phyloP scores from a whole-genome alignment of 257 asterid species.

The Solanum tarijense region DNA sequence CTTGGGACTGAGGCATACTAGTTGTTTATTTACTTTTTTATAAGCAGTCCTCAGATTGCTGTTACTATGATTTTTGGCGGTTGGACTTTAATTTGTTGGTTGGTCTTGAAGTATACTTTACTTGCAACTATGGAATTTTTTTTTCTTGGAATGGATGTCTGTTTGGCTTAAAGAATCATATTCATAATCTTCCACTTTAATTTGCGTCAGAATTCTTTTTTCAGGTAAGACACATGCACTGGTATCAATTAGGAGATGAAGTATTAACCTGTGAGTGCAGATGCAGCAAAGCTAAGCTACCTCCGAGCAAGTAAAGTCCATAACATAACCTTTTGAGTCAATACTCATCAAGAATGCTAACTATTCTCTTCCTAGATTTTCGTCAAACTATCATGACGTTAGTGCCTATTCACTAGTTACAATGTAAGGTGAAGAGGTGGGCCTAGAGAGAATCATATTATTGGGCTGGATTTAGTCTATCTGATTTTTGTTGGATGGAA shows the following conservation, averaged over 20 bases:
- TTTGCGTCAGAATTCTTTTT: slow-evolving; percentile 2
- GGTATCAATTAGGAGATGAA: slow-evolving; percentile 77
- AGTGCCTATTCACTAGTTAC: neutral
- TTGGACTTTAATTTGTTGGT: neutral
- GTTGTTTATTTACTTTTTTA: neutral
- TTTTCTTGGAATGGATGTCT: neutral
- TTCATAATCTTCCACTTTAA: neutral
- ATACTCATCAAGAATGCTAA: neutral
- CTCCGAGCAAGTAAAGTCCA: slow-evolving; percentile 79
- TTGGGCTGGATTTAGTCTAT: neutral
- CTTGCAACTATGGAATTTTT: neutral
- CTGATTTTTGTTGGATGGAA: neutral
- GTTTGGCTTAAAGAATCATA: neutral
- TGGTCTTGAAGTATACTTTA: neutral
- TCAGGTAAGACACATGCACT: slow-evolving; percentile 93
- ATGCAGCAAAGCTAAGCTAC: slow-evolving; percentile 82
- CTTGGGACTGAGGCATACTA: neutral
- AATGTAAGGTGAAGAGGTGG: neutral
- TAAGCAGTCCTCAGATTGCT: neutral
- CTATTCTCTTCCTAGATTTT: neutral
- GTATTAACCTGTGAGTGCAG: slow-evolving; percentile 87
- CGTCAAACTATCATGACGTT: neutral
- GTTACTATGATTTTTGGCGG: neutral
- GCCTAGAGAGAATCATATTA: neutral
- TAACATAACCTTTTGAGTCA: slow-evolving; percentile 1